Evolutionary conservation across 192 early-diverging fungal species (phyloP), one percentile per base, ranked within the genome.

Genomic region (Podila epigama): DNA sequence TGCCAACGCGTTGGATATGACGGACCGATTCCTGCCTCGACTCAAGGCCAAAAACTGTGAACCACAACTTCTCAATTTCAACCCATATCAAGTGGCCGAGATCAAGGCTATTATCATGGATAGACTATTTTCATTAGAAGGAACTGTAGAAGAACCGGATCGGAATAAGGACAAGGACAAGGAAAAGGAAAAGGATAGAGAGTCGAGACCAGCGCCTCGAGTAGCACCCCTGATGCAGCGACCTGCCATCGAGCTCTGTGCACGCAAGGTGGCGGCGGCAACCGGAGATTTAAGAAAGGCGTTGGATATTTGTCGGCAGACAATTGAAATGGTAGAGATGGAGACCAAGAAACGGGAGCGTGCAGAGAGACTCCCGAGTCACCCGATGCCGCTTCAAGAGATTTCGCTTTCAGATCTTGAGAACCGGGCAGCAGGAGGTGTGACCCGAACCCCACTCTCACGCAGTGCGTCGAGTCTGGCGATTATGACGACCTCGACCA

Each of bases 1-100:
- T 55, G 94, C 96, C 31, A 99, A 99, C 78, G 93, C 97, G 0
- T 79, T 98, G 13, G 92, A 98, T 77, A 82, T 98, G 66, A 94
- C 95, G 10, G 90, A 94, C 61, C 85, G 94, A 20, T 89, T 96
- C 41, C 78, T 97, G 60, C 95, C 96, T n/a, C 85, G 95, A 40
- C 83, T 98, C 40, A 86, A 89, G 64, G 91, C 91, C 28, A 90
- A 91, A 59, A 89, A 90, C 66, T 93, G 94, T 88, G 84, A 88
- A 52, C 96, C 97, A 1, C 65, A 89, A 61, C 81, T 95, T 53
- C 73, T 97, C 27, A 92, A 94, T 69, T 98, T 97, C 58, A 89
- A 90, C 54, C 95, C 96, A 13, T 99, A 99, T 67, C 82, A 90
- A 31, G 88, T 95, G 6, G 75, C 72, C 16, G 94, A 97, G 75